Base-by-base conservation (phyloP, 2,329 filamentous ascomycete genomes). In the Arthrobotrys iridis region DNA sequence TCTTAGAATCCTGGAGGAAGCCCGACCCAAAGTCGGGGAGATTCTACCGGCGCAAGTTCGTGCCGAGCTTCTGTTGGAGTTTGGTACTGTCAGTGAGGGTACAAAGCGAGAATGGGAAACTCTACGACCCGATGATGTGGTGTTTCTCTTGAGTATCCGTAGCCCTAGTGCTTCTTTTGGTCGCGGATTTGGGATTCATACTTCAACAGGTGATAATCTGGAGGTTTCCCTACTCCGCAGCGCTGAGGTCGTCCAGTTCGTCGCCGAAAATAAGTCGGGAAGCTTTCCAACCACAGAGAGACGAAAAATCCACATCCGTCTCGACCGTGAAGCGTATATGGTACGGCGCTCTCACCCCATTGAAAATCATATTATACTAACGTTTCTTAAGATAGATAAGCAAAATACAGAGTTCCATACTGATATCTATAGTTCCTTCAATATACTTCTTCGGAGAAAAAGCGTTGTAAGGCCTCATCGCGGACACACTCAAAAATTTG, bases 21-120 rank as follows among this genome's bases (percentile, higher is more conserved):
- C 90, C 2, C 93, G 92, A 0, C 87, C 95, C 5, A 87, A 89
- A 37, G 93, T 99, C 63, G 95, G 95, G 11, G 90, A 93, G 55
- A 87, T 90, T 41, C 89, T 90, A 60, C 94, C 93, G n/a, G 91
- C 93, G 1, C 87, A 90, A 79, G 93, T 98, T 41, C 89, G 91
- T 76, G 93, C 92, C 13, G 95, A 99, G 82, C 89, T 99, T 50
- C 87, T 88, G 2, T 86, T 98, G 40, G 93, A 98, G 81, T 88
- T 97, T 60, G 90, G 90, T 79, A 89, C 90, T 62, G 83, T 97
- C n/a, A 88, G 89, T 62, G 89, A 93, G 24, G 87, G 89, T 60
- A 85, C 96, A 48, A 89, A 92, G 63, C 87, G 86, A 78, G 95
- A 98, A 80, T 99, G 95, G 95, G 95, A 98, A 79, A 88, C 89